Base-by-base conservation (phyloP, 495 filamentous ascomycete genomes). In the Annulohypoxylon nitens region DNA sequence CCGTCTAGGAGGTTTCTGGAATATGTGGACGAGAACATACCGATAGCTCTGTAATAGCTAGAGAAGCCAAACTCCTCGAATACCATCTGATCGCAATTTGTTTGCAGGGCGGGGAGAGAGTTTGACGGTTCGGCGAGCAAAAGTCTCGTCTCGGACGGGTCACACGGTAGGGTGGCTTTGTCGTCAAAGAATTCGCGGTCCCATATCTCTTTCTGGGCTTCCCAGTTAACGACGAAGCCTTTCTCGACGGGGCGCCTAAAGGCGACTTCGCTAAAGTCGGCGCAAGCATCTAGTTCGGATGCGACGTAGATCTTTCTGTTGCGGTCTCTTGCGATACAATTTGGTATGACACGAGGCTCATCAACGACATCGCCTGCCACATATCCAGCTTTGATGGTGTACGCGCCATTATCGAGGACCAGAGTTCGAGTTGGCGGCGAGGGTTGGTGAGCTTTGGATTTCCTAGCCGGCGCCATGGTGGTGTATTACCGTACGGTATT, bases 21-120 rank as follows among this genome's bases (percentile, higher is more conserved):
- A 2, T 14, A 43, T 4, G 14, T 14, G 11, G 47, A 18, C 18
- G 11, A 12, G 30, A 26, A 76, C 90, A 78, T 71, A 91, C 91
- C 91, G 64, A 93, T 80, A 74, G 87, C 90, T 55, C 96, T 87
- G 64, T 89, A 90, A 80, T 97, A 97, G 53, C 90, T 90, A 16
- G 91, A 88, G 81, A 98, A 98, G n/a, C 93, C 93, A 85, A 94
- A 98, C 78, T 98, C 95, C 78, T 99, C 96, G 84, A 98, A 98
- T 0, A 98, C 88, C 78, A 99, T 93, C 84, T 99, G 93, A 78
- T 98, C 96, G 66, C 93, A 93, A 77, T 97, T 94, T 16, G 88
- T 89, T 81, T 98, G 95, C 60, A 99, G 82, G 9, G 87, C 83
- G 3, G 90, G 88, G 50, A 95, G 86, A 3, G 92, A 89, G 80